Evolutionary conservation across 2,329 filamentous ascomycete genomes (phyloP).

Genomic region (Aspergillus sp.): DNA sequence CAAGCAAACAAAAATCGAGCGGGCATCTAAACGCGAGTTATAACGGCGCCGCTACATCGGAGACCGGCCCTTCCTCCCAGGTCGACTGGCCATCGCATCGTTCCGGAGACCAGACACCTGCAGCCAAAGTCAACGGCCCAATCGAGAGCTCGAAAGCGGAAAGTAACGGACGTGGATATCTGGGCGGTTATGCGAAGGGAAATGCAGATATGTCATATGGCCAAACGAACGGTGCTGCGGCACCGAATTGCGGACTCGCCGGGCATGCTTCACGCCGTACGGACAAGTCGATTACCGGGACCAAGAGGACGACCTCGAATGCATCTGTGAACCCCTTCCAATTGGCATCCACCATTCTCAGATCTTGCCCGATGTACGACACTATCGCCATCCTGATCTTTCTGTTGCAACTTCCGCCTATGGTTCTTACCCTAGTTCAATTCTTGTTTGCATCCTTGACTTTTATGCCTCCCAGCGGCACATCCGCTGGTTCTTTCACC

Average conservation of each 20-base stretch:
- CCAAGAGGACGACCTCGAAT: slow-evolving; percentile 36
- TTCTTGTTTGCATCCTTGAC: slow-evolving; percentile 90
- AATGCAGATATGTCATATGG: slow-evolving; percentile 36
- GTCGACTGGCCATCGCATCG: slow-evolving; percentile 42
- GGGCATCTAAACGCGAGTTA: slow-evolving; percentile 54
- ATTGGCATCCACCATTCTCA: slow-evolving; percentile 80
- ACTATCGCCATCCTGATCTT: slow-evolving; percentile 96
- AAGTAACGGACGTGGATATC: slow-evolving; percentile 33
- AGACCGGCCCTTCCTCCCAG: slow-evolving; percentile 37
- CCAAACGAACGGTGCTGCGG: slow-evolving; percentile 30
- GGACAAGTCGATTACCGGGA: slow-evolving; percentile 27
- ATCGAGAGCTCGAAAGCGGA: slow-evolving; percentile 34
- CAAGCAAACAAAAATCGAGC: slow-evolving; percentile 58
- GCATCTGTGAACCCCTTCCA: slow-evolving; percentile 69
- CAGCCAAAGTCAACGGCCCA: slow-evolving; percentile 27
- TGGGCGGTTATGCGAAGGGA: slow-evolving; percentile 38
- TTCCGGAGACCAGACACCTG: slow-evolving; percentile 36
- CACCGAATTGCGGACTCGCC: slow-evolving; percentile 31
- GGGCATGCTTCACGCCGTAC: slow-evolving; percentile 31
- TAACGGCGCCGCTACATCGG: slow-evolving; percentile 42
- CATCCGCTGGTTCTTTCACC: slow-evolving; percentile 70
- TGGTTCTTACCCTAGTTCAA: slow-evolving; percentile 85
- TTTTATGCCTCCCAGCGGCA: slow-evolving; percentile 80
- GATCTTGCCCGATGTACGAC: slow-evolving; percentile 86
- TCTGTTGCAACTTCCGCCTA: slow-evolving; percentile 85